A percentile compares a stretch with the other conserved stretches of the same genome.
These are phyloP conservation scores for Penicillium tannophilum DNA, from an alignment of 495 filamentous ascomycete species.

Conservation along the genomic window DNA sequence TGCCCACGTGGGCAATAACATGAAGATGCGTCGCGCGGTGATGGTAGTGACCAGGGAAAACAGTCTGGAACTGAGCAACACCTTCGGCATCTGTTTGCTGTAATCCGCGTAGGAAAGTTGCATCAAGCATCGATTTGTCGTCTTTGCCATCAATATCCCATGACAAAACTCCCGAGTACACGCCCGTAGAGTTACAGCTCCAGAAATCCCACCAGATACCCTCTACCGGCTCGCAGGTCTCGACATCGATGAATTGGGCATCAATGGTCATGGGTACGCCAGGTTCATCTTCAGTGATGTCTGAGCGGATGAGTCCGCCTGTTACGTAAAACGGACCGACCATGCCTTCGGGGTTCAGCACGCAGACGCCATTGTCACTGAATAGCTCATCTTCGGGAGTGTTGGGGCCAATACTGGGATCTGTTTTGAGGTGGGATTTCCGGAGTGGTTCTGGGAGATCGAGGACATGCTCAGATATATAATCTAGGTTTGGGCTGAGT, in stretches of 20 bases:
- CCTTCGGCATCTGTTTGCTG: slow-evolving; percentile 50
- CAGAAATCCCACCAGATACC: slow-evolving; percentile 57
- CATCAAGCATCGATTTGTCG: slow-evolving; percentile 44
- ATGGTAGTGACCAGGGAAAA: slow-evolving; percentile 57
- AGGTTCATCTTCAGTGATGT: slow-evolving; percentile 47
- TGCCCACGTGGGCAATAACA: slow-evolving; percentile 50
- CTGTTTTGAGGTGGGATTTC: neutral
- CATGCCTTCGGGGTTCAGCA: slow-evolving; percentile 31
- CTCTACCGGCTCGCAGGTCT: slow-evolving; percentile 52
- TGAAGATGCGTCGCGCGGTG: slow-evolving; percentile 53
- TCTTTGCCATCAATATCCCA: slow-evolving; percentile 26
- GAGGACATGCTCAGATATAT: neutral
- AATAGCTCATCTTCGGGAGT: slow-evolving; percentile 27
- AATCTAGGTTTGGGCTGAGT: neutral
- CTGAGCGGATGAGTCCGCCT: slow-evolving; percentile 53
- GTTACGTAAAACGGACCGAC: slow-evolving; percentile 36
- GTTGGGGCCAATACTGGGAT: slow-evolving; percentile 1
- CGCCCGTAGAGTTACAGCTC: slow-evolving; percentile 57
- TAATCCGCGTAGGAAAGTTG: slow-evolving; percentile 53
- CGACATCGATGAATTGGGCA: slow-evolving; percentile 55
- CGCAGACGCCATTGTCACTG: slow-evolving; percentile 21
- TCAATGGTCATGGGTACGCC: slow-evolving; percentile 57
- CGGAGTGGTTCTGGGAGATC: neutral
- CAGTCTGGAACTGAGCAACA: slow-evolving; percentile 49
- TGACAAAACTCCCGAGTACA: slow-evolving; percentile 42